These are phyloP conservation scores for Psilocybe tampanensis DNA, from an alignment of 768 basidiomycete genomes.

Conservation along the genomic window DNA sequence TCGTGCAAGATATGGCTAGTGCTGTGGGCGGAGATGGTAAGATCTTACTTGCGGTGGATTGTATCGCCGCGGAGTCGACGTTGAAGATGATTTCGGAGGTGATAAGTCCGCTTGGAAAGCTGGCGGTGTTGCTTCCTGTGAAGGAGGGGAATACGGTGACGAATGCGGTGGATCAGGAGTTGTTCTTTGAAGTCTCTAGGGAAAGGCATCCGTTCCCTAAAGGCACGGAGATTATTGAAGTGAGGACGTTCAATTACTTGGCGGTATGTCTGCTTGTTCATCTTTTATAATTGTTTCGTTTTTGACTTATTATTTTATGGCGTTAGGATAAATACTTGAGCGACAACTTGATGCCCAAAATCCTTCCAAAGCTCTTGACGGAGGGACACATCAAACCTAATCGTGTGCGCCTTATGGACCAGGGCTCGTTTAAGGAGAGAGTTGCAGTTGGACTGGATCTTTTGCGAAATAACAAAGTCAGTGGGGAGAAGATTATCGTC, in stretches of 20 bases:
- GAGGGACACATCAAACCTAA: slow-evolving; percentile 43
- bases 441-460: slow-evolving; percentile 44
- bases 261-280: slow-evolving; percentile 28
- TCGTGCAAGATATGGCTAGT: slow-evolving; percentile 34
- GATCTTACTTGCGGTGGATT: slow-evolving; percentile 37
- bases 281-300: not conserved
- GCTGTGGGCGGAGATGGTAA: slow-evolving; percentile 36
- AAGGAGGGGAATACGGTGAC: slow-evolving; percentile 45
- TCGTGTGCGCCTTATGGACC: slow-evolving; percentile 39
- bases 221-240: slow-evolving; percentile 36
- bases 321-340: slow-evolving; percentile 42
- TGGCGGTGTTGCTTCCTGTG: slow-evolving; percentile 48
- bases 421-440: slow-evolving; percentile 44
- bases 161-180: slow-evolving; percentile 26
- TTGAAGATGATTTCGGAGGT: slow-evolving; percentile 38
- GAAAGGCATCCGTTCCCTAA: slow-evolving; percentile 40
- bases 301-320: not conserved
- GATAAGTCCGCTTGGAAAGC: slow-evolving; percentile 36
- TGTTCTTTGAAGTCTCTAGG: slow-evolving; percentile 35
- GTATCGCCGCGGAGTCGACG: slow-evolving; percentile 38
- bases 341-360: slow-evolving; percentile 46
- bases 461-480: slow-evolving; percentile 47
- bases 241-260: slow-evolving; percentile 44
- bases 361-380: slow-evolving; percentile 44
- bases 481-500: slow-evolving; percentile 52